Conservation (phyloP, 2,329 filamentous ascomycete genomes). For the Penicillium sp. region DNA sequence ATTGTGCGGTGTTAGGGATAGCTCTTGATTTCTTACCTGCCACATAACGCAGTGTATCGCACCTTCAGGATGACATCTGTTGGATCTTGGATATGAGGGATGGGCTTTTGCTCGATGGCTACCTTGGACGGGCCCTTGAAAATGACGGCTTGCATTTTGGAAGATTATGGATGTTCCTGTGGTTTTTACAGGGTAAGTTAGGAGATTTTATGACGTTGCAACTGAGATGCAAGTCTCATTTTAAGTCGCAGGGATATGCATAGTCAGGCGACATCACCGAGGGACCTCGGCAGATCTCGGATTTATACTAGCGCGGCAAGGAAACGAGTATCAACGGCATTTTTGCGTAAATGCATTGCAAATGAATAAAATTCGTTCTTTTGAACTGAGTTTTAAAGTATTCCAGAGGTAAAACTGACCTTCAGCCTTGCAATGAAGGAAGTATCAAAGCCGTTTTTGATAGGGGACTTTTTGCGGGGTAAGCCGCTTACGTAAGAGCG, state of each 20-base stretch:
- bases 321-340: neutral
- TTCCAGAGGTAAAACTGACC: neutral
- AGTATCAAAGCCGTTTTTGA: neutral
- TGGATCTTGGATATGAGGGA: slow-evolving; percentile 59
- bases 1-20: neutral
- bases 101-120: slow-evolving; percentile 73
- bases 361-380: too few relatives aligned
- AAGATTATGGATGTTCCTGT: neutral
- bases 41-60: slow-evolving; percentile 76
- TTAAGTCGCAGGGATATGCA: neutral
- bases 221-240: neutral
- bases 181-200: neutral
- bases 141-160: slow-evolving; percentile 76
- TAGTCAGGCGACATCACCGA: neutral
- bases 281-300: neutral
- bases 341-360: neutral
- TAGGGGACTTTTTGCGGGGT: neutral
- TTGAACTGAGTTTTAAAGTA: neutral
- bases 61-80: slow-evolving; percentile 80
- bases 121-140: slow-evolving; percentile 76
- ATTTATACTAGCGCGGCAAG: neutral
- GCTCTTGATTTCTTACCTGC: slow-evolving; percentile 58
- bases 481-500: neutral
- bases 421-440: neutral
- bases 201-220: neutral